Base-by-base conservation (phyloP, 2,329 filamentous ascomycete genomes). In the Alternaria tenuissima region DNA sequence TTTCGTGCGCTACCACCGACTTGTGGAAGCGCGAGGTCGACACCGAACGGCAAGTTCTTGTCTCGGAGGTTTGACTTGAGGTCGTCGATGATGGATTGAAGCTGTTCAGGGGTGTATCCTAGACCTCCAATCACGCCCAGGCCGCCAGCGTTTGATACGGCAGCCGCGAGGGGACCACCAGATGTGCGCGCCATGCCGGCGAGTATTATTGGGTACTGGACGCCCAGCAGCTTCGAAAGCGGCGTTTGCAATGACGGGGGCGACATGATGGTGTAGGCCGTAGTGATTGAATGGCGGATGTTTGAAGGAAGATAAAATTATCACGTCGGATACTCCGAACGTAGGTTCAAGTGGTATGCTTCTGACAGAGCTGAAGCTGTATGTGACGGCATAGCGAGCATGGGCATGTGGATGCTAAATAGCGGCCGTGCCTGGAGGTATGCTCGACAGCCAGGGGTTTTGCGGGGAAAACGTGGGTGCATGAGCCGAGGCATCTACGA, bases 1-100 rank as follows among this genome's bases (percentile, higher is more conserved):
- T 91, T 91, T 66, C 94, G 88, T 7, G 94, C 94, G 34, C 81
- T 84, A 41, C 91, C 93, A 57, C 94, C 94, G 56, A 97, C 84
- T 81, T 97, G 93, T 1, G 94, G 94, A 12, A 98, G 86, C 0
- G 94, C 94, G 2, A 98, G 88, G 78, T 98, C 94, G 32, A 97
- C 88, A 68, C 94, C 94, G 77, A 97, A 97, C 0, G 94, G 92
- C 5, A 96, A 85, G 44, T 85, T 84, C 0, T 90, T 88, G 52
- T 85, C 82, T 5, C 72, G 72, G 2, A 97, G 87, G 66, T 90
- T 84, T 12, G 88, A 84, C 82, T 97, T 97, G 73, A 97, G 88
- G 77, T 97, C 93, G 65, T 89, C 87, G 68, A 98, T 88, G 81
- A 96, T 96, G 65, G 87, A 83, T 68, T 90, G 90, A 24, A 95